Conservation (phyloP, 805 yeast species). For the Zygoascus ofunaensis region DNA sequence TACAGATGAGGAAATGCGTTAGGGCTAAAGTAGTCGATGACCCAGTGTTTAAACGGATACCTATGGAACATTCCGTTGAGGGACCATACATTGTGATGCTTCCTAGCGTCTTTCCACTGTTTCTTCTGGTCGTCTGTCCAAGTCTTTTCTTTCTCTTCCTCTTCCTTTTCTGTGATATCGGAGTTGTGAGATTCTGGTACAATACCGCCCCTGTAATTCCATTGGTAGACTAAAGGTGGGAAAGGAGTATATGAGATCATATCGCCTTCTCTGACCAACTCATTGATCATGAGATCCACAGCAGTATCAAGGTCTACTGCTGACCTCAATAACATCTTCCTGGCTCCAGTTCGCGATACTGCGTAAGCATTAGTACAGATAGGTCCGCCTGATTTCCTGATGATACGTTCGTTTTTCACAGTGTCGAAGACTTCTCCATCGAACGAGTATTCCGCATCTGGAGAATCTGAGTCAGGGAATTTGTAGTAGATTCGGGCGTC, state of each 20-base stretch:
- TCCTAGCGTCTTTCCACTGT: constrained; percentile 5
- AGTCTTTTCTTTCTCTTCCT: neutral
- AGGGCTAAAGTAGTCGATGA: neutral
- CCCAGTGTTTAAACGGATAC: constrained; percentile 1
- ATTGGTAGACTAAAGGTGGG: constrained; percentile 11
- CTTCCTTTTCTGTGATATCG: constrained; percentile 1
- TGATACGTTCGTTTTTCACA: constrained; percentile 4
- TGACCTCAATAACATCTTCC: constrained; percentile 7
- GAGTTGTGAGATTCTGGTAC: constrained; percentile 7
- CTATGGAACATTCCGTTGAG: constrained; percentile 1
- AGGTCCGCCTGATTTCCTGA: constrained; percentile 5
- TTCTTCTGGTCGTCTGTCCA: neutral
- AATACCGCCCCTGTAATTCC: constrained; percentile 9
- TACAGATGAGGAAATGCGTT: neutral
- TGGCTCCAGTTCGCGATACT: constrained; percentile 9
- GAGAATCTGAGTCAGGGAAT: constrained; percentile 1
- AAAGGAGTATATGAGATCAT: constrained; percentile 7
- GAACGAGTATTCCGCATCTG: neutral
- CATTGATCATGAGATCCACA: constrained; percentile 8
- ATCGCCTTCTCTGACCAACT: constrained; percentile 5
- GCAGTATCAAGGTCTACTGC: constrained; percentile 9
- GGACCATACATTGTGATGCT: constrained; percentile 9
- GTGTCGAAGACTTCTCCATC: neutral
- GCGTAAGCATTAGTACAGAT: constrained; percentile 13
- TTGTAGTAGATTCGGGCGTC: neutral